phyloP scores from a whole-genome alignment of 2,329 filamentous ascomycete species.

The Talaromyces funiculosus region DNA sequence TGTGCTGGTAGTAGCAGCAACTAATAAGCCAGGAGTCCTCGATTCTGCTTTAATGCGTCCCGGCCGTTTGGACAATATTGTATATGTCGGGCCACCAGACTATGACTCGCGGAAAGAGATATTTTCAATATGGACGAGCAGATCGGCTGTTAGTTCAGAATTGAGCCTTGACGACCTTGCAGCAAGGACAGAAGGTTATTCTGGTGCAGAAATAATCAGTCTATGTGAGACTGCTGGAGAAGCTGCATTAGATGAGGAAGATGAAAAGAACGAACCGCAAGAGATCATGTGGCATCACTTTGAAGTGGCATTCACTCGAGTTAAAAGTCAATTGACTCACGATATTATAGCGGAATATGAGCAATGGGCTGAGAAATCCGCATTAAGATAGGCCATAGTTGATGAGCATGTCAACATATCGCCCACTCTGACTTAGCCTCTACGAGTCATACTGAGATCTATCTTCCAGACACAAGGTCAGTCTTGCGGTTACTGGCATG shows the following conservation, averaged over 20 bases:
- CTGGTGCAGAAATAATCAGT: constrained; percentile 73
- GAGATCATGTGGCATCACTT: constrained; percentile 41
- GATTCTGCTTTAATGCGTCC: constrained; percentile 81
- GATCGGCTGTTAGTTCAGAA: constrained; percentile 55
- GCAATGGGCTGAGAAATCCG: constrained; percentile 41
- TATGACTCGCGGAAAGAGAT: constrained; percentile 69
- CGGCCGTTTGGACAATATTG: constrained; percentile 74
- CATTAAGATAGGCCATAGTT: constrained; percentile 1
- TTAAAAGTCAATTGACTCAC: constrained; percentile 55
- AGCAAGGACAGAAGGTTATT: constrained; percentile 65
- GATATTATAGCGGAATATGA: constrained; percentile 57
- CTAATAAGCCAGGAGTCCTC: constrained; percentile 80
- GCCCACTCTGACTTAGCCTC: too few species aligned
- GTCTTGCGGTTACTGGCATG: not conserved
- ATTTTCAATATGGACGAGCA: constrained; percentile 60
- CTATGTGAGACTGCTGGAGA: constrained; percentile 51
- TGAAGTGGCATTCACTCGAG: constrained; percentile 37
- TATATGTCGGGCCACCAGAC: constrained; percentile 82
- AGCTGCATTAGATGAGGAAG: constrained; percentile 48
- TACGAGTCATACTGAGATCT: not conserved
- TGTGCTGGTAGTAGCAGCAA: constrained; percentile 83
- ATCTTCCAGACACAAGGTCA: not conserved
- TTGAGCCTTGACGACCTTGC: constrained; percentile 64
- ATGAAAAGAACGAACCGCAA: constrained; percentile 35
- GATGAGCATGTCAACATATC: not conserved